Evolutionary conservation across 2,329 filamentous ascomycete genomes (phyloP), one percentile per base, ranked within the genome.

Genomic region (Aspergillus vadensis): DNA sequence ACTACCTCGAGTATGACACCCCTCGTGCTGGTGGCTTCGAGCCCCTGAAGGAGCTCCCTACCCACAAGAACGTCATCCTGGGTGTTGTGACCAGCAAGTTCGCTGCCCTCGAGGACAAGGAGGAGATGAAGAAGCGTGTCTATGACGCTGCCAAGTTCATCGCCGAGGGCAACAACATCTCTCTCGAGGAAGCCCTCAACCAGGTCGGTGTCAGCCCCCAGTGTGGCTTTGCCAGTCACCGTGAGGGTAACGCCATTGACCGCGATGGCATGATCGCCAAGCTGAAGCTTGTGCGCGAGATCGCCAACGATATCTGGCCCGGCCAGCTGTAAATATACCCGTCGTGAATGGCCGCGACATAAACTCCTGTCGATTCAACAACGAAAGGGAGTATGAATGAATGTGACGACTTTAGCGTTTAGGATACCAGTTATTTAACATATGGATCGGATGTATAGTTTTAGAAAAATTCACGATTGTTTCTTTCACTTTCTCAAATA

Each of bases 221-320:
- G 78, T 91, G 88, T 72, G 88, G 88, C 5, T 90, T 90, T 74
- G 90, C 89, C 38, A 91, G 87, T 38, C 90, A 93, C 72, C 86
- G 88, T 66, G 86, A 84, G 68, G 90, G 90, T 0, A 92, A 93
- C 71, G 83, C 86, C 14, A 80, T 93, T 57, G 84, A 82, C 21
- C 80, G 86, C 63, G 85, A 90, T 49, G 89, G 90, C 63, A 88
- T 92, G 87, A 85, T 85, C 77, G 86, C 84, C 74, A 93, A 92
- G 80, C 76, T 93, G 69, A 80, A 84, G 65, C 77, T 93, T 55
- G 88, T 92, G 17, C 84, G 89, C 64, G 81, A 86, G 67, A 86
- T 93, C 69, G 89, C 90, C 2, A 85, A 92, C 70, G 85, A 88
- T 69, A 84, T 92, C 60, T 93, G 90, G 90, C 81, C 82, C 4